Evolutionary conservation across 208 protist species (phyloP).

Genomic region (Leishmania turanica): DNA sequence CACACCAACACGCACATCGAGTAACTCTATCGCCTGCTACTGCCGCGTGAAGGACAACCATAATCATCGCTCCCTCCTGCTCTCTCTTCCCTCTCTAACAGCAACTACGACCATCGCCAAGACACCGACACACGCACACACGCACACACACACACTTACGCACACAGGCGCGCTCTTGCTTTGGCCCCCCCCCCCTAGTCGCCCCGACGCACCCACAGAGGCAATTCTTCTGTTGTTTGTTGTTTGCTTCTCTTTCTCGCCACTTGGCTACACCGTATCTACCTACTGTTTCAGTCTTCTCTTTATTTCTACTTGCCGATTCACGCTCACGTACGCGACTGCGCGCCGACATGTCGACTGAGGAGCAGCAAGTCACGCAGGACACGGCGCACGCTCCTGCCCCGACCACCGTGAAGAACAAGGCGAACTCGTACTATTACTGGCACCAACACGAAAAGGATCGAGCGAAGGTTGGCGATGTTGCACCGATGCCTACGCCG

Average conservation of each 20-base stretch:
- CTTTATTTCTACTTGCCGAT: not conserved
- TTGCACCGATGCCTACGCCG: slow-evolving; percentile 76
- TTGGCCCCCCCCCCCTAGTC: not conserved
- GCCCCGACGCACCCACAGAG: not conserved
- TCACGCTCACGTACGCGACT: not conserved
- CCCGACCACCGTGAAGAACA: slow-evolving; percentile 32
- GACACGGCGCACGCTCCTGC: not conserved
- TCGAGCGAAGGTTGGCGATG: slow-evolving; percentile 77
- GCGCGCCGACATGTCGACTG: not conserved
- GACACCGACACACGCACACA: not conserved
- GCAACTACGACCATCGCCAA: not conserved
- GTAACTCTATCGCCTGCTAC: not conserved
- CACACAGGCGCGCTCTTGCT: not conserved
- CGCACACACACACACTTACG: not conserved
- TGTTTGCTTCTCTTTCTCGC: not conserved
- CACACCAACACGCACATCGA: not conserved
- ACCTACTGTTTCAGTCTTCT: not conserved
- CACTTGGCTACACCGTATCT: not conserved
- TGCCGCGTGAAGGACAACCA: not conserved
- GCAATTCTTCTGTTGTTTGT: not conserved
- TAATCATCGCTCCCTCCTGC: not conserved
- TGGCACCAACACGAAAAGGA: slow-evolving; percentile 90
- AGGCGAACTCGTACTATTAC: slow-evolving; percentile 83
- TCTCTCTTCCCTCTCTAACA: not conserved
- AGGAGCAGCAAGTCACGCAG: not conserved